Percentiles rank a stretch among this genome's conserved stretches.
Evolutionary conservation across 768 basidiomycete genomes (phyloP).

Genomic region (Austroboletus festivus): DNA sequence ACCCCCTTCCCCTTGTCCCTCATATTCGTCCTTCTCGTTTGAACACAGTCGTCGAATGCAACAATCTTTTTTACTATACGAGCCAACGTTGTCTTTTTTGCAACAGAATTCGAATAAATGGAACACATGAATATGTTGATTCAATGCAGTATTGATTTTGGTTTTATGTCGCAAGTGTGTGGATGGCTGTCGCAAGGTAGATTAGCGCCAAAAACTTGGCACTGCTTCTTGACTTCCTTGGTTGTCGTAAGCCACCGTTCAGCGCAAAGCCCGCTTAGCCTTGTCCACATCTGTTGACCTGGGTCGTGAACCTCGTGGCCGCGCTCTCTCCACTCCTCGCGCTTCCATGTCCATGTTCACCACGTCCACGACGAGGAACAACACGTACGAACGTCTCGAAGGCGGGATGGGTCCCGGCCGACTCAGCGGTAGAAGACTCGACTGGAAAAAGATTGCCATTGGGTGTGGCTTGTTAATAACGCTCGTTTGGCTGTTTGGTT

Average conservation of each 20-base stretch:
- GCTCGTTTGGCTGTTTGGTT: slow-evolving; percentile 67
- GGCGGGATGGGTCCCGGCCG: slow-evolving; percentile 54
- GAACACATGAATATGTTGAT: too few relatives aligned
- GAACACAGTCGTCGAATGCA: slow-evolving; percentile 1
- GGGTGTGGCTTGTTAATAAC: slow-evolving; percentile 54
- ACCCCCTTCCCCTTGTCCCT: slow-evolving; percentile 26
- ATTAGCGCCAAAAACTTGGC: too few relatives aligned
- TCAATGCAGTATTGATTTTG: too few relatives aligned
- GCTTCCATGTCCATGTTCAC: slow-evolving; percentile 17
- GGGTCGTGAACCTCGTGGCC: slow-evolving; percentile 24
- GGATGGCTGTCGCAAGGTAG: too few relatives aligned
- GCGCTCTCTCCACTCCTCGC: slow-evolving; percentile 3
- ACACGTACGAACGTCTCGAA: slow-evolving; percentile 59
- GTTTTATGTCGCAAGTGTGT: background rate
- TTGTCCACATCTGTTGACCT: slow-evolving; percentile 32
- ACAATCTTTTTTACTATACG: slow-evolving; percentile 4
- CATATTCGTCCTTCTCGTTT: background rate
- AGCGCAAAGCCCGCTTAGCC: slow-evolving; percentile 17
- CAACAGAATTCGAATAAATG: too few relatives aligned
- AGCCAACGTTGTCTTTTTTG: too few relatives aligned
- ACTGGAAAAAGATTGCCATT: slow-evolving; percentile 68
- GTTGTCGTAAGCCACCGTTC: slow-evolving; percentile 15
- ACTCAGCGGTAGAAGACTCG: slow-evolving; percentile 28
- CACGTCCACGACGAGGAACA: slow-evolving; percentile 38
- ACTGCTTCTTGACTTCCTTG: background rate